phyloP scores from a whole-genome alignment of 805 yeast genomes.

The Grigorovia jiainica region DNA sequence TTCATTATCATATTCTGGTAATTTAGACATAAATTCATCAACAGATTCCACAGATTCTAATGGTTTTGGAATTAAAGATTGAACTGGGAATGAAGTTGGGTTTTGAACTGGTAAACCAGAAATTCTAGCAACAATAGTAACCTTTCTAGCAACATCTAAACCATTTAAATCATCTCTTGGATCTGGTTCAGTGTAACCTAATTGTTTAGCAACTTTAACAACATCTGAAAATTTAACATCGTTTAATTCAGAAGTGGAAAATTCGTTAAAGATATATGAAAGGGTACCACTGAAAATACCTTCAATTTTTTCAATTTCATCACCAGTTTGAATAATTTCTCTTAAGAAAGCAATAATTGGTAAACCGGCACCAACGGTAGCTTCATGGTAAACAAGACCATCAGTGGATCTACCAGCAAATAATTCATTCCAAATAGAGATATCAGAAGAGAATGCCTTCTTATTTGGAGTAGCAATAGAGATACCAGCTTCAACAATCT shows the following conservation, averaged over 20 bases:
- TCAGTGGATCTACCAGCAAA: slow-evolving; percentile 48
- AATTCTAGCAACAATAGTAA: slow-evolving; percentile 88
- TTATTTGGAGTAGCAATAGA: slow-evolving; percentile 98
- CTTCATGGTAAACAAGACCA: slow-evolving; percentile 88
- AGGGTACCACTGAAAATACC: slow-evolving; percentile 96
- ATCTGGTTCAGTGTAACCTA: slow-evolving; percentile 98
- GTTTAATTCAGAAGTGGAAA: slow-evolving; percentile 56
- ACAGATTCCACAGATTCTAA: slow-evolving; percentile 66
- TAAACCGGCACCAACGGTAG: slow-evolving; percentile 97
- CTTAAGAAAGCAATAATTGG: slow-evolving; percentile 85
- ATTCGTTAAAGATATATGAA: slow-evolving; percentile 90
- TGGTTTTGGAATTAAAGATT: slow-evolving; percentile 81
- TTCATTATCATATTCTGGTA: slow-evolving; percentile 77
- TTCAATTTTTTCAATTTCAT: slow-evolving; percentile 80
- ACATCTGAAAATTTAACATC: slow-evolving; percentile 78
- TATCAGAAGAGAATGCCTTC: slow-evolving; percentile 83
- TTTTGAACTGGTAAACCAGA: slow-evolving; percentile 79
- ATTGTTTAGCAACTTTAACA: slow-evolving; percentile 75
- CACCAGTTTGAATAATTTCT: slow-evolving; percentile 89
- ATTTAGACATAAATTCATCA: slow-evolving; percentile 66
- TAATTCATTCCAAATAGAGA: slow-evolving; percentile 67
- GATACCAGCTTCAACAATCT: slow-evolving; percentile 64
- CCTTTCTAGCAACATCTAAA: slow-evolving; percentile 96
- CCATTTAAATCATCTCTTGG: slow-evolving; percentile 99
- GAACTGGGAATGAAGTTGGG: slow-evolving; percentile 89